Percentiles rank a stretch among this genome's conserved stretches.
Evolutionary conservation across 2,329 filamentous ascomycete species (phyloP).

Genomic region (Penicillium italicum): DNA sequence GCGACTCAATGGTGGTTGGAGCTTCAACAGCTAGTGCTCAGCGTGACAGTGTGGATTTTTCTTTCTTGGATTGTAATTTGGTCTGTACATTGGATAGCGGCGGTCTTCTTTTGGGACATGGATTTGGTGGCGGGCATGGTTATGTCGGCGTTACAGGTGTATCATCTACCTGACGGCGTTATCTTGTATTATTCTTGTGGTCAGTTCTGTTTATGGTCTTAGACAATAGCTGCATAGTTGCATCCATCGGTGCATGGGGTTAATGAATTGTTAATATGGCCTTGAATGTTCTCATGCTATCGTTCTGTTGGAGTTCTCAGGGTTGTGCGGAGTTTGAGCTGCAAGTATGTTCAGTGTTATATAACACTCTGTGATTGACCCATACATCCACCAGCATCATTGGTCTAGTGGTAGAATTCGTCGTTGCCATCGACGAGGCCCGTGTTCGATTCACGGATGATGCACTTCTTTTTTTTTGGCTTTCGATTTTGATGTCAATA

Average conservation of each 20-base stretch:
- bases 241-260: conserved; percentile 17
- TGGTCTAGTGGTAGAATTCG: conserved; percentile 47
- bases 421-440: conserved; percentile 47
- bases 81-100: conserved; percentile 8
- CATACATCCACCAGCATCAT: conserved; percentile 34
- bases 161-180: conserved; percentile 12
- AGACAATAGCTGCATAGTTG: conserved; percentile 13
- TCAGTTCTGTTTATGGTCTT: conserved; percentile 6
- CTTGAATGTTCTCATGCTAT: background rate
- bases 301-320: background rate
- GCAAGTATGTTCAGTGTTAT: rapidly evolving
- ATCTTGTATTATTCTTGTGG: conserved; percentile 10
- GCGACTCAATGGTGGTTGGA: conserved; percentile 80
- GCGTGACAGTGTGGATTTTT: background rate
- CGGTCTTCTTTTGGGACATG: background rate
- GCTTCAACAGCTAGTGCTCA: conserved; percentile 45
- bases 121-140: conserved; percentile 1
- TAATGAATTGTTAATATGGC: conserved; percentile 11
- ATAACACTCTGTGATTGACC: rapidly evolving
- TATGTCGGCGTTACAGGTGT: conserved; percentile 12
- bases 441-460: conserved; percentile 48
- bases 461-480: conserved; percentile 19
- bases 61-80: conserved; percentile 3
- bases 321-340: no score
- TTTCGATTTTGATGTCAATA: no score